phyloP scores from a whole-genome alignment of 1,284 basidiomycete genomes.

The Cryptococcus sp. region DNA sequence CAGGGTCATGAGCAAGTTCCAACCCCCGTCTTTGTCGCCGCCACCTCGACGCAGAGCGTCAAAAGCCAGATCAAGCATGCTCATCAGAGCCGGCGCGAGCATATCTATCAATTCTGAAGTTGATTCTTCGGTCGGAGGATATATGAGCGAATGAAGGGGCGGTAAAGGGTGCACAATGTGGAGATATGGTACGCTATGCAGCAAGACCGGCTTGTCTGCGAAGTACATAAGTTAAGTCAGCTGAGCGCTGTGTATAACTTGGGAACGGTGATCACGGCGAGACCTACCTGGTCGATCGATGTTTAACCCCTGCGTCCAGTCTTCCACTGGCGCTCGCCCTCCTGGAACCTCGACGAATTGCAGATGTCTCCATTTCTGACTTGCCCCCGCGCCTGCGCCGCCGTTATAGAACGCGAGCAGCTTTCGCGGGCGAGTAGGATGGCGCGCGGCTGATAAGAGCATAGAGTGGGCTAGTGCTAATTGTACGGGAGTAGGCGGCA shows the following conservation, averaged over 20 bases:
- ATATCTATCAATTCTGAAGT: slow-evolving; percentile 57
- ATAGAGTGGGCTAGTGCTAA: slow-evolving; percentile 71
- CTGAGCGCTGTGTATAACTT: not conserved
- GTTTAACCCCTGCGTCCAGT: slow-evolving; percentile 61
- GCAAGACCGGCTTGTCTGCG: slow-evolving; percentile 70
- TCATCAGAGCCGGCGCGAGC: slow-evolving; percentile 68
- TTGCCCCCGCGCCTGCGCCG: slow-evolving; percentile 77
- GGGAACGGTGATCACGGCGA: not conserved
- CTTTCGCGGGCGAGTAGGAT: slow-evolving; percentile 57
- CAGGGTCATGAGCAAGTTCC: slow-evolving; percentile 79
- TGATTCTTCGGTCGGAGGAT: slow-evolving; percentile 54
- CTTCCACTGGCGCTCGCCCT: slow-evolving; percentile 72
- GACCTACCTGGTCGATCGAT: slow-evolving; percentile 64
- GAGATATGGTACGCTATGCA: slow-evolving; percentile 70
- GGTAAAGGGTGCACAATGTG: slow-evolving; percentile 65
- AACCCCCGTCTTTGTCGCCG: slow-evolving; percentile 52
- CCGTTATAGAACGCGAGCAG: slow-evolving; percentile 86
- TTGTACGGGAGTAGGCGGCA: slow-evolving; percentile 74
- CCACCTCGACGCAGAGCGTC: slow-evolving; percentile 59
- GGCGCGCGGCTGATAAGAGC: slow-evolving; percentile 64
- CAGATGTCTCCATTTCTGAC: slow-evolving; percentile 82
- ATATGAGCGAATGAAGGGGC: slow-evolving; percentile 56
- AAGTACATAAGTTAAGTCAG: not conserved
- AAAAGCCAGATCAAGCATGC: slow-evolving; percentile 73
- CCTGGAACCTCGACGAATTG: slow-evolving; percentile 69